Evolutionary conservation across 2,329 filamentous ascomycete genomes (phyloP), one percentile per base, ranked within the genome.

Genomic region (Pezizomycotina sp.): DNA sequence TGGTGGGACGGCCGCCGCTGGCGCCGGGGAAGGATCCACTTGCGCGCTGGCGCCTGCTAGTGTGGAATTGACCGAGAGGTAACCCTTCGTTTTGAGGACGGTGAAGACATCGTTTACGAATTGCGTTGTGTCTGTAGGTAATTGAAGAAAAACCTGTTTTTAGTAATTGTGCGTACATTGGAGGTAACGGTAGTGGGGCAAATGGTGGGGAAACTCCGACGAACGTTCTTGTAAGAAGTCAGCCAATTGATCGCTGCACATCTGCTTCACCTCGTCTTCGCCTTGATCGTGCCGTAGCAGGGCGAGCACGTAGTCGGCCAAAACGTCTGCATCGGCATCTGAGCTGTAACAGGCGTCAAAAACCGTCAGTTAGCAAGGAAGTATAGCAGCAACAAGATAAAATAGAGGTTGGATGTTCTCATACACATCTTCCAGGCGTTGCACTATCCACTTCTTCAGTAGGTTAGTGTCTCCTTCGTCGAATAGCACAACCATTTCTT

Each of bases 261-360:
- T 68, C 49, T 66, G 61, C 51, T 71, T 68, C 35, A 83, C 72
- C 13, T 68, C 63, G n/a, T 65, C 63, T 25, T 66, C 60, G 32
- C 71, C 64, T 43, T 74, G 75, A 47, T 82, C 76, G 43, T 77
- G 73, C 36, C 70, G 69, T 28, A 86, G 60, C 13, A 89, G 66
- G 5, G 77, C 79, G 43, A 84, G 64, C n/a, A 86, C 75, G 54
- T 84, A 89, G 50, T 89, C 80, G 29, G 78, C 79, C 3, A 89
- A 71, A 4, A 86, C 77, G 51, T 83, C 79, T 20, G 74, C 69
- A 54, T 89, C 80, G 32, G 77, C 78, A 51, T 84, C 78, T 18
- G 77, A 80, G 34, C 77, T 81, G 10, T 23, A 19, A 15, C 12
- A 14, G 3, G 3, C 15, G 20, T 12, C 30, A n/a, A 40, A 31